Conservation (phyloP, 306 rosid genomes). For the Dalbergia cochinchinensis region DNA sequence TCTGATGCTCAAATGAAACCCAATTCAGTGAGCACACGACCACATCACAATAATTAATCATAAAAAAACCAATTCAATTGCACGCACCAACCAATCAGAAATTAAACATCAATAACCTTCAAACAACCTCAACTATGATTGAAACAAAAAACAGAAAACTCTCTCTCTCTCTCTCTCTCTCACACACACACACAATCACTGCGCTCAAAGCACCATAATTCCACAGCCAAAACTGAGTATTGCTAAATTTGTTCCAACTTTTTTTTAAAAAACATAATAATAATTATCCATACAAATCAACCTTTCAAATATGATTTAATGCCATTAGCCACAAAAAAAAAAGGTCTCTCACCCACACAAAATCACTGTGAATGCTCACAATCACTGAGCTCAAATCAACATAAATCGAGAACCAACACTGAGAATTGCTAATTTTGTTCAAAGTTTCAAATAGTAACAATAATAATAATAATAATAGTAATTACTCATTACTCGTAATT, state of each 20-base stretch:
- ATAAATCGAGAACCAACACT: conserved; percentile 28
- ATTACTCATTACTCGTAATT: neutral
- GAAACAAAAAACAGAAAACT: neutral
- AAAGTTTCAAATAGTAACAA: neutral
- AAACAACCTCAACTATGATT: neutral
- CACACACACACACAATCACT: too few species aligned
- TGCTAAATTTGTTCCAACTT: too few species aligned
- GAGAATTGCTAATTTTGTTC: neutral
- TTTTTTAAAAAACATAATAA: too few species aligned
- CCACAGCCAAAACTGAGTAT: too few species aligned
- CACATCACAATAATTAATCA: neutral
- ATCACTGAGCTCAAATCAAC: conserved; percentile 12
- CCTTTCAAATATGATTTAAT: too few species aligned
- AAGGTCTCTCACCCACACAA: neutral
- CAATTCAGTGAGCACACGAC: neutral
- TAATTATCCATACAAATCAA: too few species aligned
- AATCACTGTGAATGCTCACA: conserved; percentile 18
- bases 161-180: too few species aligned
- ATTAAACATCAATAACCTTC: conserved; percentile 1
- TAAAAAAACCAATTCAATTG: conserved; percentile 13
- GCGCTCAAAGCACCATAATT: too few species aligned
- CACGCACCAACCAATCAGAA: conserved; percentile 19
- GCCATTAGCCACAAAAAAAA: neutral
- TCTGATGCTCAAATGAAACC: conserved; percentile 7
- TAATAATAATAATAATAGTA: neutral